Percentiles rank a stretch among this genome's conserved stretches.
phyloP scores from a whole-genome alignment of 2,329 filamentous ascomycete species.

The Xylariaceae sp. region DNA sequence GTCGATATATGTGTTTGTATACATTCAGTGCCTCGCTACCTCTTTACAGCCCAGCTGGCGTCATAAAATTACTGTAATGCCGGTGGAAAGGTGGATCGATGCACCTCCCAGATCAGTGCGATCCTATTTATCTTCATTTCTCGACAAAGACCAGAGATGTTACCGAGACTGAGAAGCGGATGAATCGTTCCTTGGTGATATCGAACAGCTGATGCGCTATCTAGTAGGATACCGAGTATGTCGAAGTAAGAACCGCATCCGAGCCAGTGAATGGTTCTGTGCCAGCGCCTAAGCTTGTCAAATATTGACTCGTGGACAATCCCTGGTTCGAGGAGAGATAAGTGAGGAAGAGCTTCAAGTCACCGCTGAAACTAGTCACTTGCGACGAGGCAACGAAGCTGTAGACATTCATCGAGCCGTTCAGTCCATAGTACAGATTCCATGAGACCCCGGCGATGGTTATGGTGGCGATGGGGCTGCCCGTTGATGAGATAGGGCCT shows the following conservation, averaged over 20 bases:
- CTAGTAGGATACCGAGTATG: constrained; percentile 13
- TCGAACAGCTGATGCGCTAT: constrained; percentile 2
- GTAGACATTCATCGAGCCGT: constrained; percentile 54
- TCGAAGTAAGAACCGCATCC: constrained; percentile 38
- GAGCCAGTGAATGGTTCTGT: constrained; percentile 49
- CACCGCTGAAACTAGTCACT: constrained; percentile 47
- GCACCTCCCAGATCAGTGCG: background rate
- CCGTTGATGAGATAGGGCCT: constrained; percentile 37
- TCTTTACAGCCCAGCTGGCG: too few relatives aligned
- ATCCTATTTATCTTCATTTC: background rate
- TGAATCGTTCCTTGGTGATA: background rate
- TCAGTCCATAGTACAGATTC: constrained; percentile 53
- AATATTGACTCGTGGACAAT: constrained; percentile 43
- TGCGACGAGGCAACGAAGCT: constrained; percentile 40
- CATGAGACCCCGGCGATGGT: constrained; percentile 49
- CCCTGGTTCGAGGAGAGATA: constrained; percentile 46
- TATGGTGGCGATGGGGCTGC: constrained; percentile 48
- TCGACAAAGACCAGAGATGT: too few relatives aligned
- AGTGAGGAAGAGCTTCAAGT: constrained; percentile 50
- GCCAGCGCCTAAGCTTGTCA: constrained; percentile 47
- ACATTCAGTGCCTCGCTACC: too few relatives aligned
- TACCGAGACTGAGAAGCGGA: too few relatives aligned
- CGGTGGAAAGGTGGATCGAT: too few relatives aligned
- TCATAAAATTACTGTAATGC: too few relatives aligned
- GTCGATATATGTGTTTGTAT: too few relatives aligned